These are phyloP conservation scores for Tilletia walkeri DNA, from an alignment of 1,284 basidiomycete genomes.

Conservation along the genomic window DNA sequence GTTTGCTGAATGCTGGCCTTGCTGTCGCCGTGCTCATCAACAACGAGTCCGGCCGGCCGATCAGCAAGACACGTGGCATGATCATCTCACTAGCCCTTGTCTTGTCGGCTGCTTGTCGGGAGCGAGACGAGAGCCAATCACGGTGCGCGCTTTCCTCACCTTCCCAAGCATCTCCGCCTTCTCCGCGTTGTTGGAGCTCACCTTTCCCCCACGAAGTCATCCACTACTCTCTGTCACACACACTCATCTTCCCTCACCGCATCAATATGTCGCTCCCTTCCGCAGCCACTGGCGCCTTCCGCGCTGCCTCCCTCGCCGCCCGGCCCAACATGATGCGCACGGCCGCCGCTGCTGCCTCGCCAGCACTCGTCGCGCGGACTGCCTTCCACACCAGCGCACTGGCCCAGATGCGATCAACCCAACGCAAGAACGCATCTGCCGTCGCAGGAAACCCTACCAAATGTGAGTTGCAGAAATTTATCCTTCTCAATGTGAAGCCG, in stretches of 20 bases:
- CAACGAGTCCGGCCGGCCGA: neutral
- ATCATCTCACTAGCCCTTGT: neutral
- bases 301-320: no score
- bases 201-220: no score
- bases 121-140: neutral
- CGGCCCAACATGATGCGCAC: neutral
- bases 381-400: slow-evolving; percentile 16
- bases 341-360: neutral
- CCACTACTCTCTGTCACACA: neutral
- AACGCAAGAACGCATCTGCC: neutral
- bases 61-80: neutral
- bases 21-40: neutral
- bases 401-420: neutral
- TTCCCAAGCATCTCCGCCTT: neutral
- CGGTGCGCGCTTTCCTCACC: neutral
- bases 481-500: neutral
- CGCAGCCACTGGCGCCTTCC: no score
- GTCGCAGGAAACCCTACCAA: slow-evolving; percentile 16
- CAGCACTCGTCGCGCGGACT: neutral
- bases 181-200: no score
- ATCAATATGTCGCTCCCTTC: neutral
- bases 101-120: no score
- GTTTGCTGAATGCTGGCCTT: neutral
- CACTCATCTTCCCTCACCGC: neutral
- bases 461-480: neutral